Percentiles rank a stretch among this genome's conserved stretches.
Evolutionary conservation across 331 rosid genomes (phyloP).

Genomic region (Dryas integrifolia): DNA sequence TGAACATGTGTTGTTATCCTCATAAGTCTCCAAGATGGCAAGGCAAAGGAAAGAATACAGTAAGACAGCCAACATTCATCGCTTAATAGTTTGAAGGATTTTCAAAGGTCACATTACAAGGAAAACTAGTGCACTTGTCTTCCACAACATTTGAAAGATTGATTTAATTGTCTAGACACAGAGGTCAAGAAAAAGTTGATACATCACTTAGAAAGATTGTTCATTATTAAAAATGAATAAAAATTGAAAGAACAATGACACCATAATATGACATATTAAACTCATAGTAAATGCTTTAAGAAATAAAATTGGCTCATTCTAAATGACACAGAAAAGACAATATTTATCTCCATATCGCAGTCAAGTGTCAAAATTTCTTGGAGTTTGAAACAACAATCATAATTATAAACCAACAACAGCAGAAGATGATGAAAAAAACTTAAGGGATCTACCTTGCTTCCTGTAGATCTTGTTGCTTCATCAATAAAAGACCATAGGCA

Average conservation of each 20-base stretch:
- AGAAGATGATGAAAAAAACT: conserved; percentile 3
- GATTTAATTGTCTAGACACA: conserved; percentile 16
- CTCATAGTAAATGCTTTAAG: too few relatives aligned
- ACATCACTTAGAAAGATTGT: conserved; percentile 6
- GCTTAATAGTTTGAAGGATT: background rate
- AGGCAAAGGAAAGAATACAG: conserved; percentile 4
- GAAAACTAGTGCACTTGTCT: conserved; percentile 7
- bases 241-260: too few relatives aligned
- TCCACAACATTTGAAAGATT: conserved; percentile 10
- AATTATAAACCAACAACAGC: background rate
- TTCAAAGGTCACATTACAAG: conserved; percentile 9
- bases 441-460: conserved; percentile 74
- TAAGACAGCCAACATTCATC: background rate
- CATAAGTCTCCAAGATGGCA: too few relatives aligned
- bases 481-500: conserved; percentile 87
- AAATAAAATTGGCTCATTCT: background rate
- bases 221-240: background rate
- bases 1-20: background rate
- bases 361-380: background rate
- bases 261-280: too few relatives aligned
- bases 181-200: conserved; percentile 7
- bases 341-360: background rate
- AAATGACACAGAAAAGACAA: background rate
- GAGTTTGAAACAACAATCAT: background rate
- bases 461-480: conserved; percentile 93